Evolutionary conservation across 1,284 basidiomycete genomes (phyloP), one percentile per base, ranked within the genome.

Genomic region (Pyrrhoderma lamaoense): DNA sequence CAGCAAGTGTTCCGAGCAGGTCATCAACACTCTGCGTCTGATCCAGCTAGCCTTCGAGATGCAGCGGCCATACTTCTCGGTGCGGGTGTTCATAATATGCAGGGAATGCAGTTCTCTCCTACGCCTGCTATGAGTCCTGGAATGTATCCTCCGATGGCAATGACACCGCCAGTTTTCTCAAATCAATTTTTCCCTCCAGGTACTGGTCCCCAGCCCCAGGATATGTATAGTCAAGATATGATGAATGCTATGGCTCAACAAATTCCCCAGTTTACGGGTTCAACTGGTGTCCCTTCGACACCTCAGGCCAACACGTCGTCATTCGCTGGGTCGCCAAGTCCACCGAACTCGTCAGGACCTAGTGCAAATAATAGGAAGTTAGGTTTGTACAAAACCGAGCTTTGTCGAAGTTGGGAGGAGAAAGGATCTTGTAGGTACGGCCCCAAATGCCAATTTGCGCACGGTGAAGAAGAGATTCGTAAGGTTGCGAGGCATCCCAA

Each of bases 331-430:
- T 69, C 68, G 47, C 54, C 57, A 2, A 57, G 55, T 45, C 64
- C 66, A 14, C 54, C 59, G 43, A 61, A 50, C 13, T 64, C 65
- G 35, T 67, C 70, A 47, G 89, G 89, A 0, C 89, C 89, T 7
- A 90, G 86, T 56, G 84, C 88, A 3, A 92, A 90, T 67, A 93
- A 93, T 62, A 76, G 87, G 58, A 94, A 94, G 70, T 67, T 89
- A 31, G 88, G 86, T 19, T 64, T 93, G 44, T 94, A 93, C 75
- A 94, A 94, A 75, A 94, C 92, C 0, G 91, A 94, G 64, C 61
- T 93, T 34, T 94, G 91, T 68, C 74, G 91, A 56, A 92, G 89
- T 64, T 94, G 91, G 90, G 91, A 93, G 65, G 91, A 94, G 69
- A 92, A 91, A 63, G 89, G 90, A 1, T 72, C 74, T n/a, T 94